Evolutionary conservation across 345 rosid genomes (phyloP).

Genomic region (Gossypium australe): DNA sequence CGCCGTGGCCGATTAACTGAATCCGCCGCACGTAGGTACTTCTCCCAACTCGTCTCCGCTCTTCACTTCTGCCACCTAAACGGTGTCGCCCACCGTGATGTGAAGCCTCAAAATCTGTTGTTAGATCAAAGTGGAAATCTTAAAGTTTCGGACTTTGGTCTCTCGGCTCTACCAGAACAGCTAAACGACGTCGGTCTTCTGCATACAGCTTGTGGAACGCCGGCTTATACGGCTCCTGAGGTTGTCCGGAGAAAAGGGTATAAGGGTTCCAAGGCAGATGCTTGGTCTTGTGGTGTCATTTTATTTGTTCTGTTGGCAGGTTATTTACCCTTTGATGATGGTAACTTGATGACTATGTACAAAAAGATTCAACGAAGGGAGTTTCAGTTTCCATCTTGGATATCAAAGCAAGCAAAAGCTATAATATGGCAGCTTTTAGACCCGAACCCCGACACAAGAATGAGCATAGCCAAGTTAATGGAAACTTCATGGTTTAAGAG

Average conservation of each 20-base stretch:
- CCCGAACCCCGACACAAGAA: constrained; percentile 67
- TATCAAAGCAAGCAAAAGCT: constrained; percentile 45
- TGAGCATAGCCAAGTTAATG: constrained; percentile 47
- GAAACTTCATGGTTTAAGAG: constrained; percentile 54
- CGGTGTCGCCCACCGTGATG: constrained; percentile 82
- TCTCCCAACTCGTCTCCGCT: constrained; percentile 75
- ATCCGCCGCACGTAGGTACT: constrained; percentile 48
- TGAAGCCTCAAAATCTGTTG: constrained; percentile 80
- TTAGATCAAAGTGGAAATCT: constrained; percentile 58
- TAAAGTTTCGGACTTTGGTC: constrained; percentile 76
- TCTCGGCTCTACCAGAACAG: constrained; percentile 65
- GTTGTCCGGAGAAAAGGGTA: constrained; percentile 43
- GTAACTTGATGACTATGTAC: constrained; percentile 51
- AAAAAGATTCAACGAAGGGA: constrained; percentile 49
- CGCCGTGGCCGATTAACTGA: constrained; percentile 47
- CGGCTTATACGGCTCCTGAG: constrained; percentile 78
- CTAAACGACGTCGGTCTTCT: constrained; percentile 41
- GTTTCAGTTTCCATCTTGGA: constrained; percentile 49
- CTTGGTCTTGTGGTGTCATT: constrained; percentile 92
- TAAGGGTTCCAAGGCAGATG: constrained; percentile 67
- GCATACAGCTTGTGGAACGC: constrained; percentile 77
- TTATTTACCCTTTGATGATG: constrained; percentile 53
- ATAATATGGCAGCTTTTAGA: constrained; percentile 60
- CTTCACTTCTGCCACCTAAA: constrained; percentile 67
- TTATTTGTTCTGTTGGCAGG: constrained; percentile 55